These are phyloP conservation scores for Cucumis melo DNA, from an alignment of 306 rosid species.

Conservation along the genomic window DNA sequence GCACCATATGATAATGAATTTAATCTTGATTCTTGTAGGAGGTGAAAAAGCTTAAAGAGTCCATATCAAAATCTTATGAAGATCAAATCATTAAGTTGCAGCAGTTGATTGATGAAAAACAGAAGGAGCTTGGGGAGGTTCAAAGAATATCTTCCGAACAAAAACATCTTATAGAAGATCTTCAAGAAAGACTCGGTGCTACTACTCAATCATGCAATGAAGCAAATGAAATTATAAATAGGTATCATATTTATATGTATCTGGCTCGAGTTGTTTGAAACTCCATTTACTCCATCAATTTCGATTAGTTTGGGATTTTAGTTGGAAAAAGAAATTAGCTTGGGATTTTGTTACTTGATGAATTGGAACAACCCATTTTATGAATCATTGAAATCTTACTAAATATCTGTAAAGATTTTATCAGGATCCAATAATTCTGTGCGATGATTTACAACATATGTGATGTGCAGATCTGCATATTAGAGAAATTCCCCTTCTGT, in stretches of 20 bases:
- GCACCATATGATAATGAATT: not conserved
- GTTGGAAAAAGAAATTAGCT: not conserved
- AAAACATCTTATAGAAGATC: constrained; percentile 65
- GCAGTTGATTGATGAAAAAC: constrained; percentile 43
- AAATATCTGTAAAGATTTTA: not conserved
- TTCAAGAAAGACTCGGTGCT: constrained; percentile 67
- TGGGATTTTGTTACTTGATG: not conserved
- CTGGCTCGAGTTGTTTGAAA: not conserved
- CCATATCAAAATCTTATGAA: constrained; percentile 39
- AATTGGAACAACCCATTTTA: not conserved
- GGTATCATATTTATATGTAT: constrained; percentile 30
- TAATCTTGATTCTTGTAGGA: constrained; percentile 34
- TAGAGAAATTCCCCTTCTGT: not conserved
- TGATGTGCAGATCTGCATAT: not conserved
- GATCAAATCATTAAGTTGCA: constrained; percentile 56
- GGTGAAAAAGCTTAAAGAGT: constrained; percentile 55
- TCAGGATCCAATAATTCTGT: not conserved
- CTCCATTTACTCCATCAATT: not conserved
- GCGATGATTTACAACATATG: not conserved
- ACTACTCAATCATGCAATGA: constrained; percentile 74
- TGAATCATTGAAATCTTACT: not conserved
- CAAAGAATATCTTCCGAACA: constrained; percentile 52
- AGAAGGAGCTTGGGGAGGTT: constrained; percentile 53
- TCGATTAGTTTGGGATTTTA: not conserved
- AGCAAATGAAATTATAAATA: constrained; percentile 67